phyloP scores from a whole-genome alignment of 2,329 filamentous ascomycete genomes.

The Neopestalotiopsis sp. region DNA sequence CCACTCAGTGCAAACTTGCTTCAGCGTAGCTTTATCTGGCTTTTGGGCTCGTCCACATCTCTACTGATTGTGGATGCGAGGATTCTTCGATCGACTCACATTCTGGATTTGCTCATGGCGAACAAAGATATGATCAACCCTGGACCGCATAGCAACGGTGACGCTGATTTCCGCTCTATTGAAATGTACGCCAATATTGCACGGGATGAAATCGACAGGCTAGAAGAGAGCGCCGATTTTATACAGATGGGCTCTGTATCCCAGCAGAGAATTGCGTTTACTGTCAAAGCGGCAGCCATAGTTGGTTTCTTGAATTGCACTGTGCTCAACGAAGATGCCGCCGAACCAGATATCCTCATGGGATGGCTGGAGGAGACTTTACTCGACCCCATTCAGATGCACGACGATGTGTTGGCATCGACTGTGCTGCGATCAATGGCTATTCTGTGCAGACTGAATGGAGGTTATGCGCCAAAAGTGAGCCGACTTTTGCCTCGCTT shows the following conservation, averaged over 20 bases:
- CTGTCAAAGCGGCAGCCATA: constrained; percentile 83
- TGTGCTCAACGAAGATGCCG: constrained; percentile 79
- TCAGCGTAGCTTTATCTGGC: constrained; percentile 85
- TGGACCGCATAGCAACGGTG: constrained; percentile 45
- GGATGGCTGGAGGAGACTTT: constrained; percentile 86
- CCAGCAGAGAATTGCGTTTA: constrained; percentile 85
- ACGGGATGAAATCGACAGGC: constrained; percentile 80
- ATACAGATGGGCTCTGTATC: constrained; percentile 82
- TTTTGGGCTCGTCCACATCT: constrained; percentile 80
- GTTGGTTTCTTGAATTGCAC: constrained; percentile 87
- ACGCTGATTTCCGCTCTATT: constrained; percentile 61
- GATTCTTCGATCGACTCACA: constrained; percentile 64
- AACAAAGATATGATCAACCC: constrained; percentile 55
- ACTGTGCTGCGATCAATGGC: constrained; percentile 83
- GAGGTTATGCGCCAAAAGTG: constrained; percentile 74
- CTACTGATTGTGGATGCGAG: constrained; percentile 70
- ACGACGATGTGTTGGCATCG: constrained; percentile 76
- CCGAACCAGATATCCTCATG: constrained; percentile 80
- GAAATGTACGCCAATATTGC: constrained; percentile 75
- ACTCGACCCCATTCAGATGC: constrained; percentile 81
- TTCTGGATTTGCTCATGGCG: constrained; percentile 76
- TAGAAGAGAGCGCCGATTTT: constrained; percentile 92
- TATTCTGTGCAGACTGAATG: constrained; percentile 77
- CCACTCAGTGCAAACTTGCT: constrained; percentile 91
- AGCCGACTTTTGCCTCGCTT: constrained; percentile 83